Conservation (phyloP, 2,329 filamentous ascomycete genomes). For the Orbilia brochopaga region DNA sequence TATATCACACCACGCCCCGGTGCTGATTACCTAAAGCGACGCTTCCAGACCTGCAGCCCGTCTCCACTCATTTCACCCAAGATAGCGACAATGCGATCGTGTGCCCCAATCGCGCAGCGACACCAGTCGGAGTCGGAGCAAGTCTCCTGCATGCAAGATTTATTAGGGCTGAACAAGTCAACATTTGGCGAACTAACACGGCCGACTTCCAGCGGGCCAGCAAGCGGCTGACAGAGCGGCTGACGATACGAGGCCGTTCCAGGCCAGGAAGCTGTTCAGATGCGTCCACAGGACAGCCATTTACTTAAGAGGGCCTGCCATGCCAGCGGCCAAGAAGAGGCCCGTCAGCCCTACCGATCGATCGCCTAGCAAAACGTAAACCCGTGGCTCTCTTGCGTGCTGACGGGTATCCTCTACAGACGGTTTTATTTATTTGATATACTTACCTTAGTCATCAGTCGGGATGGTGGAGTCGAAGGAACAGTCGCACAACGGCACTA, state of each 20-base stretch:
- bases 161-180: not conserved
- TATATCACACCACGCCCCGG: not conserved
- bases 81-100: not conserved
- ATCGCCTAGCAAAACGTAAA: too few relatives aligned
- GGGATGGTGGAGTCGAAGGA: conserved; percentile 1
- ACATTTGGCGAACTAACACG: too few relatives aligned
- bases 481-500: conserved; percentile 16
- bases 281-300: not conserved
- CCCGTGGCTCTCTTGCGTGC: too few relatives aligned
- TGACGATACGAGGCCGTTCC: not conserved
- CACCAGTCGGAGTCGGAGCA: not conserved
- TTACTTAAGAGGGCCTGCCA: too few relatives aligned
- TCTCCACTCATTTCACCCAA: not conserved
- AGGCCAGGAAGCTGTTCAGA: too few relatives aligned
- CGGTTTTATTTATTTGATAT: too few relatives aligned
- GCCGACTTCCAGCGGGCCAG: not conserved
- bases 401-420: too few relatives aligned
- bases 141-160: too few relatives aligned
- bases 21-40: not conserved
- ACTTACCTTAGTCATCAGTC: too few relatives aligned
- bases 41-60: not conserved
- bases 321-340: too few relatives aligned
- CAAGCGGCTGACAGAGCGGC: conserved; percentile 1
- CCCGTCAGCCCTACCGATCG: too few relatives aligned
- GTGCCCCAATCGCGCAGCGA: not conserved